Conservation (phyloP, 2,329 filamentous ascomycete species). For the Aspergillus novoparasiticus region DNA sequence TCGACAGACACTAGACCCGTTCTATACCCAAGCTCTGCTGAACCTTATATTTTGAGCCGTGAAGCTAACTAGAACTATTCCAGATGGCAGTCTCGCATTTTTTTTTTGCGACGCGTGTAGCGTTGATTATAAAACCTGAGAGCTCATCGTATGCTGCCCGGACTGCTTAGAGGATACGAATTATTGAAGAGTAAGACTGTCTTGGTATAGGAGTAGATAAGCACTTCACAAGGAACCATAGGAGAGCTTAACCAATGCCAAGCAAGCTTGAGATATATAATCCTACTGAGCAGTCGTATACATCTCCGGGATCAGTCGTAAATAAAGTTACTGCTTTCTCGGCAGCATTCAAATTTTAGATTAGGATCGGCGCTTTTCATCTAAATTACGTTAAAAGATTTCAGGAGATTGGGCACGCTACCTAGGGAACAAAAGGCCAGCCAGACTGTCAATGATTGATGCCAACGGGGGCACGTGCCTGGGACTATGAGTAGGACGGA, state of each 20-base stretch:
- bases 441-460: no score
- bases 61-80: no score
- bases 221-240: not conserved
- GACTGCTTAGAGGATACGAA: not conserved
- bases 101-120: no score
- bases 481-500: not conserved
- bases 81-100: no score
- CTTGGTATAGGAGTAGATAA: not conserved
- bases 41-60: no score
- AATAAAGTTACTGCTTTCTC: not conserved
- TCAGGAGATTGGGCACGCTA: not conserved
- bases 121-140: no score
- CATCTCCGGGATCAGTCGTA: not conserved
- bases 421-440: not conserved
- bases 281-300: not conserved
- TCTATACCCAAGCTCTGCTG: no score
- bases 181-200: not conserved
- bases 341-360: not conserved
- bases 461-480: not conserved
- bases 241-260: not conserved
- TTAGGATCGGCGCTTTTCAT: not conserved
- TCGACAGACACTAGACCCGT: no score
- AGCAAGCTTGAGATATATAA: not conserved
- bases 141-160: no score
- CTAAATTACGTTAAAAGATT: not conserved